A percentile compares a stretch with the other conserved stretches of the same genome.
These are phyloP conservation scores for Monosporascus cannonballus DNA, from an alignment of 2,329 filamentous ascomycete species.

Conservation along the genomic window DNA sequence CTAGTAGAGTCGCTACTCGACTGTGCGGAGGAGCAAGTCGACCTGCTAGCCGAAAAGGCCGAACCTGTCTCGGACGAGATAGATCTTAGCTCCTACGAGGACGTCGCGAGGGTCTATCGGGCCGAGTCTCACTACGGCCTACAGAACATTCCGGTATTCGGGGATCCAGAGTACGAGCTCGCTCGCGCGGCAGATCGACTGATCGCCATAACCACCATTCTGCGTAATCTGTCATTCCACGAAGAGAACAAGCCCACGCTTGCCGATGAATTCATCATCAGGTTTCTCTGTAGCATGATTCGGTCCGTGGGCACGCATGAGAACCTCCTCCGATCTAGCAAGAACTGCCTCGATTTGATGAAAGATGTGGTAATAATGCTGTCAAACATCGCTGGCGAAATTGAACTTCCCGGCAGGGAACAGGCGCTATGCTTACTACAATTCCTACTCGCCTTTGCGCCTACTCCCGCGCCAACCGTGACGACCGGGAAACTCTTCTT, in stretches of 20 bases:
- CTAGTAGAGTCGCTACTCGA: constrained; percentile 83
- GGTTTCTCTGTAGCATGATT: constrained; percentile 77
- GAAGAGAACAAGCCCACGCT: constrained; percentile 65
- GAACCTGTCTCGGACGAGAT: constrained; percentile 83
- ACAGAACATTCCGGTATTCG: constrained; percentile 67
- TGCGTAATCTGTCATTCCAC: constrained; percentile 88
- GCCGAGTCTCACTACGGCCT: constrained; percentile 62
- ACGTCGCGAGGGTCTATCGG: constrained; percentile 73
- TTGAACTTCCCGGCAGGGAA: constrained; percentile 79
- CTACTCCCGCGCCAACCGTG: constrained; percentile 61
- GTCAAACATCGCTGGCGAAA: constrained; percentile 76
- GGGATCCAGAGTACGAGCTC: constrained; percentile 71
- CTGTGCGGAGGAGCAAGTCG: constrained; percentile 83
- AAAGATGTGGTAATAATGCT: constrained; percentile 87
- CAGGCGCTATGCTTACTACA: constrained; percentile 82
- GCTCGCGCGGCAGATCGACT: constrained; percentile 82
- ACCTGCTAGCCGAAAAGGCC: constrained; percentile 76
- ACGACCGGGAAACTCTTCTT: constrained; percentile 62
- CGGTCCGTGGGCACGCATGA: constrained; percentile 83
- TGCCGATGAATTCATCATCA: constrained; percentile 71
- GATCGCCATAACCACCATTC: constrained; percentile 84
- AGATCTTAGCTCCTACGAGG: constrained; percentile 78
- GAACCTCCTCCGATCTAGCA: constrained; percentile 73
- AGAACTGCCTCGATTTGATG: constrained; percentile 92
- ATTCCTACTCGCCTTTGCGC: constrained; percentile 86